Evolutionary conservation across 305 asterid species (phyloP).

Genomic region (Fraxinus greggii): DNA sequence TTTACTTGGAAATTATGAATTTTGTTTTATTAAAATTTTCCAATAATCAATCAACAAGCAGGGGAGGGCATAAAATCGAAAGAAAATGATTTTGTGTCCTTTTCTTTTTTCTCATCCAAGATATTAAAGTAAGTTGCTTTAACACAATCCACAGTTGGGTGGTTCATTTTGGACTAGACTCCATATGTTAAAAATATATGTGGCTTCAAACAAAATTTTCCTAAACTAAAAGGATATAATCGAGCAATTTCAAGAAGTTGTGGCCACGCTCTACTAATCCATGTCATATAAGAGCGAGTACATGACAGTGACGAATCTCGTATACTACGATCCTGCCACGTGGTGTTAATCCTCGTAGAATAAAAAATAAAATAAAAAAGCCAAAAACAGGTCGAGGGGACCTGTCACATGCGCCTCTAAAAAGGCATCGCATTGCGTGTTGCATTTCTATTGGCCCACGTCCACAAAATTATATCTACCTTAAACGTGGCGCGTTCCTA

Average conservation of each 20-base stretch:
- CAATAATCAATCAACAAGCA: too few species aligned
- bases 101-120: too few species aligned
- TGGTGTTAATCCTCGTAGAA: constrained; percentile 37
- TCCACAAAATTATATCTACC: not conserved
- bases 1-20: not conserved
- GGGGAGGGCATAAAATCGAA: not conserved
- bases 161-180: not conserved
- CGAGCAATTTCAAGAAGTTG: not conserved
- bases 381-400: constrained; percentile 30
- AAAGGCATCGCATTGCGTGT: constrained; percentile 32
- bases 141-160: not conserved
- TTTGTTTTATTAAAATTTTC: too few species aligned
- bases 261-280: constrained; percentile 18
- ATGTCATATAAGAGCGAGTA: not conserved
- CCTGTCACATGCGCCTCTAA: constrained; percentile 70
- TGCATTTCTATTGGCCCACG: constrained; percentile 53
- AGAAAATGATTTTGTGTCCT: not conserved
- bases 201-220: not conserved
- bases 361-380: constrained; percentile 20
- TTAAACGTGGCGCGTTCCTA: constrained; percentile 42
- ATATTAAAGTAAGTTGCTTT: too few species aligned
- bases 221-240: not conserved
- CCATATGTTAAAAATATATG: not conserved
- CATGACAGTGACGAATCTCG: constrained; percentile 29
- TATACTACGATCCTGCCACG: constrained; percentile 58